Conservation (phyloP, 805 yeast genomes). For the Metschnikowia henanensis region DNA sequence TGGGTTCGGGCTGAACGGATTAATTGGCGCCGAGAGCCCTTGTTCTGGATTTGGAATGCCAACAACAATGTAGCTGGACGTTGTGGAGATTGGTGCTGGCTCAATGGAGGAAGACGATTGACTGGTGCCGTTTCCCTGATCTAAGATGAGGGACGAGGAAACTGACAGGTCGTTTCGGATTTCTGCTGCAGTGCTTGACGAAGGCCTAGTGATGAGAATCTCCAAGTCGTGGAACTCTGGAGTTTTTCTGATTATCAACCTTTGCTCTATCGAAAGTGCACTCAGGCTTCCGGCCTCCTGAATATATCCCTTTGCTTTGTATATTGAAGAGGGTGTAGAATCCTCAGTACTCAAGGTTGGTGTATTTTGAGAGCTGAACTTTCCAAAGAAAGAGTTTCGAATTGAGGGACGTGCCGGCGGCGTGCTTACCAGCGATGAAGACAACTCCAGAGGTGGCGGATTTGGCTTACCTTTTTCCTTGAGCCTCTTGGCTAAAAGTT, state of each 20-base stretch:
- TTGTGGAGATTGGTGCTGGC: slow-evolving; percentile 26
- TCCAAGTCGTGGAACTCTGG: slow-evolving; percentile 32
- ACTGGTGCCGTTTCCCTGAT: slow-evolving; percentile 15
- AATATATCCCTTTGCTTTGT: slow-evolving; percentile 17
- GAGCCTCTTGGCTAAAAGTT: slow-evolving; percentile 33
- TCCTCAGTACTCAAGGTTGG: slow-evolving; percentile 8
- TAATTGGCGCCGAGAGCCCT: slow-evolving; percentile 32
- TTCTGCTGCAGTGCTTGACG: slow-evolving; percentile 16
- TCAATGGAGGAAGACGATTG: slow-evolving; percentile 9
- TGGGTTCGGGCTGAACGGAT: slow-evolving; percentile 41
- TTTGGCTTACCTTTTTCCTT: slow-evolving; percentile 28
- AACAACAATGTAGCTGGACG: slow-evolving; percentile 35
- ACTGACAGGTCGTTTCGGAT: slow-evolving; percentile 31
- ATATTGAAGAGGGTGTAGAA: background rate
- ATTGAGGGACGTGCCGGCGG: slow-evolving; percentile 24
- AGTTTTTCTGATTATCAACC: slow-evolving; percentile 27
- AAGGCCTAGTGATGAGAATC: slow-evolving; percentile 39
- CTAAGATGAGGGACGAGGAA: slow-evolving; percentile 34
- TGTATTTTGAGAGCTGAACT: slow-evolving; percentile 27
- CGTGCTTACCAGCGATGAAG: background rate
- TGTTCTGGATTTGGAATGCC: slow-evolving; percentile 45
- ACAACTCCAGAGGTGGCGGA: slow-evolving; percentile 2
- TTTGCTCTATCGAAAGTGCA: slow-evolving; percentile 34
- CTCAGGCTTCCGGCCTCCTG: slow-evolving; percentile 33
- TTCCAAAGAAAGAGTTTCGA: slow-evolving; percentile 42